Evolutionary conservation across 495 filamentous ascomycete genomes (phyloP).

Genomic region (Tuber brumale): DNA sequence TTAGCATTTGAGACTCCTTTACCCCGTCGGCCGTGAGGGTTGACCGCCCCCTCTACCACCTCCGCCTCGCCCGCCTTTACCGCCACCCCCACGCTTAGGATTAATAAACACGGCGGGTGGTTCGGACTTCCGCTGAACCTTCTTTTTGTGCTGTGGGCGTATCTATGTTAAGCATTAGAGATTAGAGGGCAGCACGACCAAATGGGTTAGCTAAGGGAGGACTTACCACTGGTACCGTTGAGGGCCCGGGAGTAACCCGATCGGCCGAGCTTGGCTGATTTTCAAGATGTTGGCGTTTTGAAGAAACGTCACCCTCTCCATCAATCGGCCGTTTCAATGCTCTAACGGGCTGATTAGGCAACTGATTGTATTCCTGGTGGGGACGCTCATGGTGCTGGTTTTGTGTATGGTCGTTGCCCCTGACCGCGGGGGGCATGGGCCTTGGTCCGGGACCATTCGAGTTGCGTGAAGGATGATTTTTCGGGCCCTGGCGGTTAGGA

Average conservation of each 20-base stretch:
- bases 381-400: neutral
- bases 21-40: neutral
- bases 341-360: neutral
- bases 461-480: neutral
- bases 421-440: neutral
- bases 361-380: neutral
- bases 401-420: neutral
- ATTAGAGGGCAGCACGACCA: neutral
- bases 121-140: constrained; percentile 9
- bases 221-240: neutral
- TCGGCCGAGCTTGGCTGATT: constrained; percentile 1
- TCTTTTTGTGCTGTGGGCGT: constrained; percentile 8
- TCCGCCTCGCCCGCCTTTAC: neutral
- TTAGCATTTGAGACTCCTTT: neutral
- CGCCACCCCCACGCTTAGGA: constrained; percentile 10
- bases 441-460: constrained; percentile 1
- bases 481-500: constrained; percentile 4
- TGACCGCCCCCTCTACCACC: neutral
- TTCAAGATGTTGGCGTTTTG: constrained; percentile 3
- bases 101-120: constrained; percentile 20
- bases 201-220: neutral
- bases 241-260: constrained; percentile 4
- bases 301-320: neutral
- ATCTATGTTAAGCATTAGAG: constrained; percentile 6
- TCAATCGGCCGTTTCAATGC: neutral